phyloP scores from a whole-genome alignment of 305 asterid genomes.

The Fraxinus sp. region DNA sequence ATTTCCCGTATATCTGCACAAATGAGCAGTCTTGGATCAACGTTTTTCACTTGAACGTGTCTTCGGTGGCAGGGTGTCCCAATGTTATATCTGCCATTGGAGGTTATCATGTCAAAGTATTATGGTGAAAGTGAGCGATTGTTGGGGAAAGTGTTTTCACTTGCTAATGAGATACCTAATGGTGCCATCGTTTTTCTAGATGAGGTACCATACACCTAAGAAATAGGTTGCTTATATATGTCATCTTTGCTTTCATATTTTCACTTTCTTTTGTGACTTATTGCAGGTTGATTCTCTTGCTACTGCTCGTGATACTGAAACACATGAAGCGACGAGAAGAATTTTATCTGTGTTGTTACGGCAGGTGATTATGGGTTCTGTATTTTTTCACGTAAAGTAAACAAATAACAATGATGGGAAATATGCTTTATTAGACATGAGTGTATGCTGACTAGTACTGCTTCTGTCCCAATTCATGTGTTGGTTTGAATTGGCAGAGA shows the following conservation, averaged over 20 bases:
- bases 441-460: background rate
- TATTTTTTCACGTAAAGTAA: background rate
- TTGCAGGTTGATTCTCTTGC: constrained; percentile 93
- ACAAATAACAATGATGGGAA: background rate
- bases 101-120: constrained; percentile 86
- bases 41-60: constrained; percentile 12
- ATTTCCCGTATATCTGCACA: constrained; percentile 16
- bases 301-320: constrained; percentile 86
- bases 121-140: constrained; percentile 96
- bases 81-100: constrained; percentile 84
- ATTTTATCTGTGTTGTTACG: constrained; percentile 82
- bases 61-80: constrained; percentile 69
- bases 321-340: constrained; percentile 96
- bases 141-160: constrained; percentile 88
- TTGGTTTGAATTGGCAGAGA: background rate
- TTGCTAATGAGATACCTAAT: constrained; percentile 74
- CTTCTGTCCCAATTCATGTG: background rate
- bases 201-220: constrained; percentile 55
- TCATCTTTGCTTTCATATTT: background rate
- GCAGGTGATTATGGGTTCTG: constrained; percentile 56
- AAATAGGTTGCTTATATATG: background rate
- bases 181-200: constrained; percentile 91
- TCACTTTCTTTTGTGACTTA: background rate
- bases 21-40: constrained; percentile 13
- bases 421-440: background rate